Evolutionary conservation across 1,284 basidiomycete species (phyloP).

Genomic region (Phaffia rhodozyma): DNA sequence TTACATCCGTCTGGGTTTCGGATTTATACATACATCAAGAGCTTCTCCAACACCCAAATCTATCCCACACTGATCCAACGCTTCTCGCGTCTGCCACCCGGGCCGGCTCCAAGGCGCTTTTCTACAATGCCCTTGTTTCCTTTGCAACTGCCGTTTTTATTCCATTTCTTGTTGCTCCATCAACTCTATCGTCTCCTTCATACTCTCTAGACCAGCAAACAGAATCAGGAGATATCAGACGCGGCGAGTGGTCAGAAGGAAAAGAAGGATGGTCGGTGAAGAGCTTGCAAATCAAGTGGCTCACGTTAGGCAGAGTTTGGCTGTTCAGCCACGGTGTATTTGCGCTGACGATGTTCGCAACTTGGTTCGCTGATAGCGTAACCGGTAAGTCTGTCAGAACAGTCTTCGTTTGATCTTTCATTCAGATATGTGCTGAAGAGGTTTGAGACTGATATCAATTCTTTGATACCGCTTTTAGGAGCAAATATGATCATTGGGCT

Average conservation of each 20-base stretch:
- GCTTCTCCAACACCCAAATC: slow-evolving; percentile 19
- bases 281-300: not conserved
- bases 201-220: too few species aligned
- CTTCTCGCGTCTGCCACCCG: slow-evolving; percentile 59
- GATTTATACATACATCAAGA: slow-evolving; percentile 58
- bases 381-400: not conserved
- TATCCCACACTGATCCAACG: slow-evolving; percentile 19
- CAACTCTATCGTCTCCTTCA: too few species aligned
- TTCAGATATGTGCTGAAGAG: too few species aligned
- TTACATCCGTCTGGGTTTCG: slow-evolving; percentile 71
- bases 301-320: slow-evolving; percentile 29
- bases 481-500: slow-evolving; percentile 39
- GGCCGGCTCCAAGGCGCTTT: slow-evolving; percentile 68
- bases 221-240: not conserved
- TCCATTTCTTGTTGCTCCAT: slow-evolving; percentile 50
- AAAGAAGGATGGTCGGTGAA: not conserved
- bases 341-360: slow-evolving; percentile 33
- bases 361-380: slow-evolving; percentile 28
- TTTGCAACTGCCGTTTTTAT: slow-evolving; percentile 57
- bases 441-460: slow-evolving; percentile 24
- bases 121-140: slow-evolving; percentile 60
- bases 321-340: slow-evolving; percentile 31
- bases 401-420: not conserved
- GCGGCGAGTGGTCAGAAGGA: not conserved
- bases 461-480: slow-evolving; percentile 30